phyloP scores from a whole-genome alignment of 2,329 filamentous ascomycete species.

The Escovopsis weberi region DNA sequence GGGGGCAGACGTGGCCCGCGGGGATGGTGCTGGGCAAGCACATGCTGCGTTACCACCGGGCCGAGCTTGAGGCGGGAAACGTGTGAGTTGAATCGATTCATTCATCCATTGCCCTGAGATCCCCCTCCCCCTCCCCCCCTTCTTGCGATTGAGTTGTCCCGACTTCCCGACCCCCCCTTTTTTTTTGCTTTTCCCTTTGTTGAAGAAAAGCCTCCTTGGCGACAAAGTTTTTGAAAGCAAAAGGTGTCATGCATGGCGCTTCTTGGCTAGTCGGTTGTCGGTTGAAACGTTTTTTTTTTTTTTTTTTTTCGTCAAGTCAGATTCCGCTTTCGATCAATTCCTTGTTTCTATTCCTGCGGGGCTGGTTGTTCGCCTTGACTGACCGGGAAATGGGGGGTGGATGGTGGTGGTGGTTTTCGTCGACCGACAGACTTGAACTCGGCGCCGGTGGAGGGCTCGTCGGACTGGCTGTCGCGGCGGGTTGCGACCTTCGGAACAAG shows the following conservation, averaged over 20 bases:
- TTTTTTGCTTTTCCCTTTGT: background rate
- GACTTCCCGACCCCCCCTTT: background rate
- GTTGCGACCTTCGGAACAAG: constrained; percentile 36
- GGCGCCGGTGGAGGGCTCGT: constrained; percentile 86
- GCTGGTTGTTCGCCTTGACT: background rate
- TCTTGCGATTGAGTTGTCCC: no score
- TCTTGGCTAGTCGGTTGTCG: no score
- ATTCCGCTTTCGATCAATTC: background rate
- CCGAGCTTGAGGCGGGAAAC: constrained; percentile 48
- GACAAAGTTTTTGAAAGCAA: no score
- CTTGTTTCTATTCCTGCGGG: background rate
- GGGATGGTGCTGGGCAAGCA: constrained; percentile 81
- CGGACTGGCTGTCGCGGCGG: constrained; percentile 46
- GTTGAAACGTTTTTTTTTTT: no score
- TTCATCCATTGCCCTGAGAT: constrained; percentile 4
- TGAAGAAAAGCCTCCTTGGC: no score
- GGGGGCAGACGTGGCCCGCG: constrained; percentile 87
- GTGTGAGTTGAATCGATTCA: constrained; percentile 44
- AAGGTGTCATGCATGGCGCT: background rate
- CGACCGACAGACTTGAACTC: constrained; percentile 74
- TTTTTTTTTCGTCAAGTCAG: no score
- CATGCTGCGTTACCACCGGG: constrained; percentile 58
- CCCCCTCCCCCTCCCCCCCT: background rate
- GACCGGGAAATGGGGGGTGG: background rate
- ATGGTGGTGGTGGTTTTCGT: no score